Conservation (phyloP, 805 yeast genomes). For the Ogataea kodamae region DNA sequence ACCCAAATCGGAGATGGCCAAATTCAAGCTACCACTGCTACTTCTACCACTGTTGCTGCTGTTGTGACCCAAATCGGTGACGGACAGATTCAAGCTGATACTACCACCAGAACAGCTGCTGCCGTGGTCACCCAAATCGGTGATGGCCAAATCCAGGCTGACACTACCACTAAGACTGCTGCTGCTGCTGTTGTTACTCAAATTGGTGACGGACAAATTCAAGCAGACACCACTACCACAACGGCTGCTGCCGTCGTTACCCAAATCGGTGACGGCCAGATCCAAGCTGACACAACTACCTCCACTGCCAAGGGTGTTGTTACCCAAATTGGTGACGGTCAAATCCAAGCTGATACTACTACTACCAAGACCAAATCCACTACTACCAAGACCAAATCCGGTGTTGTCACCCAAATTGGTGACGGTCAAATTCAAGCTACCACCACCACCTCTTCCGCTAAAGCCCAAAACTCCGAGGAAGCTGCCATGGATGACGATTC, state of each 20-base stretch:
- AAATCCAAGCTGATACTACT: slow-evolving; percentile 39
- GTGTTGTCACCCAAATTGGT: slow-evolving; percentile 35
- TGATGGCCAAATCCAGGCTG: slow-evolving; percentile 49
- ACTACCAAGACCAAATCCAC: slow-evolving; percentile 27
- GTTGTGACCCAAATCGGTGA: slow-evolving; percentile 58
- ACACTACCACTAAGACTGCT: slow-evolving; percentile 28
- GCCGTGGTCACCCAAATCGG: slow-evolving; percentile 43
- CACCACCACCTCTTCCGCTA: slow-evolving; percentile 29
- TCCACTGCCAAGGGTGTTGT: slow-evolving; percentile 40
- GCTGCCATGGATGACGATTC: slow-evolving; percentile 32
- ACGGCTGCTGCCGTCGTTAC: slow-evolving; percentile 37
- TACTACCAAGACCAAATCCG: slow-evolving; percentile 25
- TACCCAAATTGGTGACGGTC: slow-evolving; percentile 51
- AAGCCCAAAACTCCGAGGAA: slow-evolving; percentile 17
- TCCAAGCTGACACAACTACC: slow-evolving; percentile 40
- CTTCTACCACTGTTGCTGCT: slow-evolving; percentile 36
- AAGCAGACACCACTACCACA: slow-evolving; percentile 29
- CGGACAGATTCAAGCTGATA: slow-evolving; percentile 53
- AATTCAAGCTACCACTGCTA: slow-evolving; percentile 45
- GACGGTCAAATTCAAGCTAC: slow-evolving; percentile 25
- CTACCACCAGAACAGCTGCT: slow-evolving; percentile 31
- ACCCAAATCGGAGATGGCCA: slow-evolving; percentile 55
- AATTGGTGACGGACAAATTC: slow-evolving; percentile 27
- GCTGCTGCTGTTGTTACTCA: slow-evolving; percentile 35
- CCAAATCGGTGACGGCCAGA: slow-evolving; percentile 41